Percentiles rank a stretch among this genome's conserved stretches.
Conservation (phyloP, 257 asterid genomes). For the Buddleja alternifolia region DNA sequence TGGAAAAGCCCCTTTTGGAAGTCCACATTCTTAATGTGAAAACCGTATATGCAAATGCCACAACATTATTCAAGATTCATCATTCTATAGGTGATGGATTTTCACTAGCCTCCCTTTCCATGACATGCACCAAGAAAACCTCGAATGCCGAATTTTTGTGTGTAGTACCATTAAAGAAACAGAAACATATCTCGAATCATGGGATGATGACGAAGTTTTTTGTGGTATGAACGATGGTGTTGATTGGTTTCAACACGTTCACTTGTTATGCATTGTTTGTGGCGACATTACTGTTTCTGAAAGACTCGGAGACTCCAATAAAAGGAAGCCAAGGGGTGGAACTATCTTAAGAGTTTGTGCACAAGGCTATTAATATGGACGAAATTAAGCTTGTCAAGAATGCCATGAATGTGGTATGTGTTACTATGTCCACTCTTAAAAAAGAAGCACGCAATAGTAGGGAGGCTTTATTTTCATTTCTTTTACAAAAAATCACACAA, state of each 20-base stretch:
- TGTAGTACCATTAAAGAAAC: background rate
- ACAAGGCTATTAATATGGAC: constrained; percentile 33
- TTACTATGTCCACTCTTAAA: no score
- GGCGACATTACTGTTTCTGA: constrained; percentile 33
- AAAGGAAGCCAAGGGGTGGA: constrained; percentile 25
- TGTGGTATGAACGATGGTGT: constrained; percentile 22
- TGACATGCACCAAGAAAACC: constrained; percentile 34
- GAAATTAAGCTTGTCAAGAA: constrained; percentile 46
- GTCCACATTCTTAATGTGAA: constrained; percentile 38
- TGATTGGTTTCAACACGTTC: constrained; percentile 31
- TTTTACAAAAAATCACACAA: no score
- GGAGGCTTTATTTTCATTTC: no score
- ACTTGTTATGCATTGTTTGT: constrained; percentile 21
- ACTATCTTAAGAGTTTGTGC: constrained; percentile 31
- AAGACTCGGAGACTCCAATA: constrained; percentile 37
- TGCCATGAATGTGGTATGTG: constrained; percentile 42
- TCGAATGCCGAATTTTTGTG: constrained; percentile 37
- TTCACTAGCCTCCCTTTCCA: constrained; percentile 36
- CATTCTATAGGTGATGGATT: constrained; percentile 51
- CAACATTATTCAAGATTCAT: constrained; percentile 30
- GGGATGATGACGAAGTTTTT: constrained; percentile 6
- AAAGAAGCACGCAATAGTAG: no score
- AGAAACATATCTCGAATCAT: background rate
- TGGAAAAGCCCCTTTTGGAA: constrained; percentile 46
- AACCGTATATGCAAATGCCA: constrained; percentile 36